Evolutionary conservation across 371 early-diverging fungal genomes (phyloP).

Genomic region (Mortierella sp.): DNA sequence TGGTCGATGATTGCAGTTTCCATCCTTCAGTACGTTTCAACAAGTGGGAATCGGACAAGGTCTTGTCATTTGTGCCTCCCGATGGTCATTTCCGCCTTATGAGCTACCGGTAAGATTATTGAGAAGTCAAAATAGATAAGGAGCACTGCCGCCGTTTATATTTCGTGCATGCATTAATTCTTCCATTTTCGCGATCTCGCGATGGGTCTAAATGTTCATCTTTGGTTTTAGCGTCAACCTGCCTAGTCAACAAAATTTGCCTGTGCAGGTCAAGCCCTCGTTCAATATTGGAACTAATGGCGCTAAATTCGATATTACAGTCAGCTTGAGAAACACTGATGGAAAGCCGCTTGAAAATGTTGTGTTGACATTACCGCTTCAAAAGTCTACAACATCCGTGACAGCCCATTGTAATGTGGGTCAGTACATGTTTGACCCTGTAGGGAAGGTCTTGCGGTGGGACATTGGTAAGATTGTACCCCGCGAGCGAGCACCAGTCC

Average conservation of each 20-base stretch:
- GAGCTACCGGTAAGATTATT: conserved; percentile 74
- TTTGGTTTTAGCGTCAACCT: conserved; percentile 66
- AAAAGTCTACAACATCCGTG: conserved; percentile 67
- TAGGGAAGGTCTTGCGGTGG: conserved; percentile 78
- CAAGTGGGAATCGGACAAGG: conserved; percentile 85
- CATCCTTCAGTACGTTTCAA: conserved; percentile 90
- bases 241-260: conserved; percentile 72
- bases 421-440: conserved; percentile 82
- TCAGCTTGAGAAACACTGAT: conserved; percentile 74
- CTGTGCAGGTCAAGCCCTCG: conserved; percentile 75
- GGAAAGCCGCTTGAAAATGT: conserved; percentile 79
- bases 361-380: conserved; percentile 72
- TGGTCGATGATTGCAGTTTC: conserved; percentile 88
- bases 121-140: background rate
- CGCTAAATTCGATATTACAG: conserved; percentile 76
- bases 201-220: background rate
- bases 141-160: too few relatives aligned
- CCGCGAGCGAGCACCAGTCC: conserved; percentile 69
- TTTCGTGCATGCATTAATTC: conserved; percentile 14
- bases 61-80: conserved; percentile 93
- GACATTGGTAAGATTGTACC: conserved; percentile 73
- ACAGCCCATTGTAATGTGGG: conserved; percentile 76
- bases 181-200: background rate
- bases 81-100: conserved; percentile 92
- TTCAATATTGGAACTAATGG: conserved; percentile 66